Evolutionary conservation across 2,329 filamentous ascomycete species (phyloP), one percentile per base, ranked within the genome.

Genomic region (Claviceps digitariae): DNA sequence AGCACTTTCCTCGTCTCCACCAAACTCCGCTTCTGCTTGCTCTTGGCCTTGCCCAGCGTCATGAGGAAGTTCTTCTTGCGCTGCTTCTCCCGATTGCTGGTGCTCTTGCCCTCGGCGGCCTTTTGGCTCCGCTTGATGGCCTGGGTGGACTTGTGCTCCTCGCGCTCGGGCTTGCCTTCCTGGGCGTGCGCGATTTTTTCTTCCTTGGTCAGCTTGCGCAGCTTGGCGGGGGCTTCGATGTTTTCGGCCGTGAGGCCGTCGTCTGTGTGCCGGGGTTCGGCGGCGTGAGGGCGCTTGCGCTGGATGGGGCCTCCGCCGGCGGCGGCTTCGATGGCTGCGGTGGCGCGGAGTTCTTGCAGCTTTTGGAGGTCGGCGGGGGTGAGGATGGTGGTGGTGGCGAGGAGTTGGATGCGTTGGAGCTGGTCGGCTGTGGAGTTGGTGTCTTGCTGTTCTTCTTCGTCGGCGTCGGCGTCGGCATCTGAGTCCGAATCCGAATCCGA

Each of bases 41-140:
- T 81, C 77, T 93, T 94, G 12, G 93, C 93, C 76, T 98, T 97
- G 55, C 91, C 88, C 56, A 98, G 72, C 41, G 91, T 97, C 93
- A 98, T 98, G 63, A 98, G 67, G 72, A 98, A 95, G 70, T 98
- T 98, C 86, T 98, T 98, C 78, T 88, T 89, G 61, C 91, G 77
- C 44, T 87, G 82, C 81, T 98, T 98, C 75, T 98, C 93, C 73
- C 87, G 87, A 72, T 98, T 98, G 59, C 91, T 97, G 40, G 89
- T 90, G 67, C 87, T 95, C 82, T 97, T 97, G 63, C 93, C 93
- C 71, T 90, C 81, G 2, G 82, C 78, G 62, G 84, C 82, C 79
- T 95, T 95, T 77, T 90, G 88, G 67, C 88, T 82, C 76, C 89
- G 88, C 63, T 87, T 78, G 65, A 87, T 83, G 17, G 90, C 90